Conservation (phyloP, 352 stramenopile genomes). For the Lagenidium giganteum region DNA sequence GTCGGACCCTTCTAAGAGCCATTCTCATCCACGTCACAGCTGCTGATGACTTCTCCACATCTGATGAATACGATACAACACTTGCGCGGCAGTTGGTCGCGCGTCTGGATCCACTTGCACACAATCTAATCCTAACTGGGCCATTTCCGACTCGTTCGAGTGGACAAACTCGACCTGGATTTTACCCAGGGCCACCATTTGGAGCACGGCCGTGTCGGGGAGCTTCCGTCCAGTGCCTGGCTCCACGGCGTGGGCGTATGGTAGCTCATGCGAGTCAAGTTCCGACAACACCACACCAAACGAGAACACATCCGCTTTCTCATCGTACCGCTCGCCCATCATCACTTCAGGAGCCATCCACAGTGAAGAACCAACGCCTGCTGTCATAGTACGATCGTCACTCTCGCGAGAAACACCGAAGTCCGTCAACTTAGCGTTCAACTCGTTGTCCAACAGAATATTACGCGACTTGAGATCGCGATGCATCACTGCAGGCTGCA, state of each 20-base stretch:
- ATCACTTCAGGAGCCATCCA: conserved; percentile 31
- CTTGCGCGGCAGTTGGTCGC: conserved; percentile 6
- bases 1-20: too few relatives aligned
- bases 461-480: conserved; percentile 5
- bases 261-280: conserved; percentile 18
- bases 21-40: too few relatives aligned
- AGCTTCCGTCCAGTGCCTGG: conserved; percentile 2
- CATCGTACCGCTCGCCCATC: conserved; percentile 13
- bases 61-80: conserved; percentile 10
- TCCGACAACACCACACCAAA: conserved; percentile 26
- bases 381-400: not conserved
- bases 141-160: conserved; percentile 6
- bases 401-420: conserved; percentile 7
- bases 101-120: conserved; percentile 2
- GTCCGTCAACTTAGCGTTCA: conserved; percentile 19
- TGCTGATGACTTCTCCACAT: conserved; percentile 3
- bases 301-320: conserved; percentile 23
- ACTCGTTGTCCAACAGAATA: conserved; percentile 5
- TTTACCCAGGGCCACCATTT: conserved; percentile 12
- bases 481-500: conserved; percentile 9
- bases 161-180: conserved; percentile 9
- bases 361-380: conserved; percentile 12
- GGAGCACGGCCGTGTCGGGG: not conserved
- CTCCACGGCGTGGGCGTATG: conserved; percentile 17
- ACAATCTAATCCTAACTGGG: conserved; percentile 7